Evolutionary conservation across 108 stramenopile genomes (phyloP).

Genomic region (Cyclotella atomus): DNA sequence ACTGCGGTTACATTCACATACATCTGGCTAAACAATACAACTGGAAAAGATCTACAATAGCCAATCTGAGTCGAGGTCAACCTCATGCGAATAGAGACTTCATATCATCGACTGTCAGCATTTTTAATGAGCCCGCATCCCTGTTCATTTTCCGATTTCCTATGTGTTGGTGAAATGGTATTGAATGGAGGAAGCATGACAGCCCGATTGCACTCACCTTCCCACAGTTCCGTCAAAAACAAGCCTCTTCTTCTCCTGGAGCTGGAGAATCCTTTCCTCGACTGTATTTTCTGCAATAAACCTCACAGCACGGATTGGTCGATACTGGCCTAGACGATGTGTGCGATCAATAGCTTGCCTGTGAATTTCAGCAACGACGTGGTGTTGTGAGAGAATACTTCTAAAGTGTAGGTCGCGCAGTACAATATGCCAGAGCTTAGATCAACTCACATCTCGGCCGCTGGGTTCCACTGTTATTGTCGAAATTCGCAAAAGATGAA

Average conservation of each 20-base stretch:
- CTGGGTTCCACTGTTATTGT: constrained; percentile 60
- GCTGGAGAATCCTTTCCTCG: constrained; percentile 95
- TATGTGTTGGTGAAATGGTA: no score
- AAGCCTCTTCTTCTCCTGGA: constrained; percentile 97
- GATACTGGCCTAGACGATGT: constrained; percentile 95
- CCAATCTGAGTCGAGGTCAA: no score
- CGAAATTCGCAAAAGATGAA: neutral
- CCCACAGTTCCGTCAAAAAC: constrained; percentile 98
- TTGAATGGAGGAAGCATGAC: neutral
- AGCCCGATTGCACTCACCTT: constrained; percentile 22
- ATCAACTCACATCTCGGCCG: constrained; percentile 80
- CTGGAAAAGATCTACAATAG: no score
- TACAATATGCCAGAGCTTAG: no score
- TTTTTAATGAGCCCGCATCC: constrained; percentile 85
- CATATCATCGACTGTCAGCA: constrained; percentile 91
- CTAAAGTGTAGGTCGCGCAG: no score
- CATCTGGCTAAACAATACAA: no score
- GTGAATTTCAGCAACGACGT: no score
- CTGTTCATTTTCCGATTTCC: constrained; percentile 13
- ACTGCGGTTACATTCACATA: no score
- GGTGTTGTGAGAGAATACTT: no score
- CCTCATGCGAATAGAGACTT: constrained; percentile 76
- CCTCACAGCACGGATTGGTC: constrained; percentile 93
- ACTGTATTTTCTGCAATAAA: constrained; percentile 97
- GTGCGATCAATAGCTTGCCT: constrained; percentile 98